Evolutionary conservation across 805 yeast species (phyloP).

Genomic region (Candida sithepensis): DNA sequence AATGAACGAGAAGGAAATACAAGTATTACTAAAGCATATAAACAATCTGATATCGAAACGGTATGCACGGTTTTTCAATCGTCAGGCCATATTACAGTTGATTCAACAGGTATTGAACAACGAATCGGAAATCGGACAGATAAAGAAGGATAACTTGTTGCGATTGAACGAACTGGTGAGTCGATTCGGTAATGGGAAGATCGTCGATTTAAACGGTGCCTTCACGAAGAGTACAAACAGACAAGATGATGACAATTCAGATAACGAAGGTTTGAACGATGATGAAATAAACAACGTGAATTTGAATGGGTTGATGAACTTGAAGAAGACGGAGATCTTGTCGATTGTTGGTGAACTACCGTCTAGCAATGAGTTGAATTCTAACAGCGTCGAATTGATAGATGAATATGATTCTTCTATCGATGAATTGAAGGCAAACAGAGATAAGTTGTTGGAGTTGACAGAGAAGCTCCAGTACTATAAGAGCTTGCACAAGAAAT

Average conservation of each 20-base stretch:
- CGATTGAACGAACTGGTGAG: conserved; percentile 25
- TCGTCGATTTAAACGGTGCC: conserved; percentile 25
- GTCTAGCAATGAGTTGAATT: conserved; percentile 15
- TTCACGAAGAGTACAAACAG: conserved; percentile 4
- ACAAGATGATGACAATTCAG: conserved; percentile 2
- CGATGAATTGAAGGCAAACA: conserved; percentile 13
- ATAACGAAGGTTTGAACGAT: conserved; percentile 7
- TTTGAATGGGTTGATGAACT: conserved; percentile 21
- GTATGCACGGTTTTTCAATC: conserved; percentile 24
- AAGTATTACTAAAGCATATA: conserved; percentile 4
- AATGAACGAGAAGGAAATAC: not conserved
- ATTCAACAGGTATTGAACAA: conserved; percentile 26
- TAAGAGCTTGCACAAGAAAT: conserved; percentile 9
- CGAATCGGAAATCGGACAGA: conserved; percentile 16
- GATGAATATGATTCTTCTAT: conserved; percentile 22
- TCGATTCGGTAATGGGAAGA: conserved; percentile 18
- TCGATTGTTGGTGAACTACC: conserved; percentile 30
- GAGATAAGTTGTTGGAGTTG: conserved; percentile 11
- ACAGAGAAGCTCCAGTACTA: conserved; percentile 18
- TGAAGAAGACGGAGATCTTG: conserved; percentile 23
- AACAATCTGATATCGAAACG: conserved; percentile 12
- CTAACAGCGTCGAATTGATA: conserved; percentile 20
- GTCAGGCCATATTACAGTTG: conserved; percentile 30
- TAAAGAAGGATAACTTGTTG: conserved; percentile 20
- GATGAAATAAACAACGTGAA: conserved; percentile 14